A percentile compares a stretch with the other conserved stretches of the same genome.
phyloP scores from a whole-genome alignment of 176 grass and related monocot genomes.

The Cenchrus purpureus region DNA sequence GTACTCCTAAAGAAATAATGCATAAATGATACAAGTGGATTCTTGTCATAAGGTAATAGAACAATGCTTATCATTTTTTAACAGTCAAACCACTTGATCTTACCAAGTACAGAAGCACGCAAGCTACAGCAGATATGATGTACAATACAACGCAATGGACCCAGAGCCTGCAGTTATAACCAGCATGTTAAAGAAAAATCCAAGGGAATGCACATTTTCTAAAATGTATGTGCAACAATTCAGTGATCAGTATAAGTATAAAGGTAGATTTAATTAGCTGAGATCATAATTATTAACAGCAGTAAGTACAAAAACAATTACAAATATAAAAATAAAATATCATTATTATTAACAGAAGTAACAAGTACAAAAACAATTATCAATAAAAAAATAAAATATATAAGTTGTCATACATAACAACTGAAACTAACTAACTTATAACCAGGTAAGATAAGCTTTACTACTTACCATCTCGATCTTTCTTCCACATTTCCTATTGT shows the following conservation, averaged over 20 bases:
- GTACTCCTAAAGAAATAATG: conserved; percentile 69
- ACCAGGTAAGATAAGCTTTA: conserved; percentile 30
- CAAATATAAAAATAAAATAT: conserved; percentile 8
- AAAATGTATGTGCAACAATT: conserved; percentile 3
- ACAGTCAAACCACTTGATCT: conserved; percentile 41
- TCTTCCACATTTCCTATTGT: conserved; percentile 76
- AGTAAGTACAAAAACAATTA: conserved; percentile 21
- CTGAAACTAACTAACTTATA: conserved; percentile 34
- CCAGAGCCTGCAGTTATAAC: conserved; percentile 76
- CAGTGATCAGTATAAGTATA: neutral
- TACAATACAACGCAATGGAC: conserved; percentile 85
- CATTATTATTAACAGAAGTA: neutral
- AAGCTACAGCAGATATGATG: conserved; percentile 82
- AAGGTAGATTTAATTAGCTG: neutral
- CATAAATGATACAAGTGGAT: conserved; percentile 28
- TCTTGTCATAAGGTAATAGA: conserved; percentile 30
- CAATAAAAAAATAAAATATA: neutral
- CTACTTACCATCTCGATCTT: conserved; percentile 72
- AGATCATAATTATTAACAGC: conserved; percentile 13
- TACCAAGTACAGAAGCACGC: conserved; percentile 87
- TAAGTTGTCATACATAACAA: conserved; percentile 2
- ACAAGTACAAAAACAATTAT: conserved; percentile 10
- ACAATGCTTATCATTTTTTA: conserved; percentile 21
- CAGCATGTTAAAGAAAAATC: conserved; percentile 25
- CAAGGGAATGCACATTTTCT: conserved; percentile 19